These are phyloP conservation scores for Scutellaria minor DNA, from an alignment of 257 asterid species.

Conservation along the genomic window DNA sequence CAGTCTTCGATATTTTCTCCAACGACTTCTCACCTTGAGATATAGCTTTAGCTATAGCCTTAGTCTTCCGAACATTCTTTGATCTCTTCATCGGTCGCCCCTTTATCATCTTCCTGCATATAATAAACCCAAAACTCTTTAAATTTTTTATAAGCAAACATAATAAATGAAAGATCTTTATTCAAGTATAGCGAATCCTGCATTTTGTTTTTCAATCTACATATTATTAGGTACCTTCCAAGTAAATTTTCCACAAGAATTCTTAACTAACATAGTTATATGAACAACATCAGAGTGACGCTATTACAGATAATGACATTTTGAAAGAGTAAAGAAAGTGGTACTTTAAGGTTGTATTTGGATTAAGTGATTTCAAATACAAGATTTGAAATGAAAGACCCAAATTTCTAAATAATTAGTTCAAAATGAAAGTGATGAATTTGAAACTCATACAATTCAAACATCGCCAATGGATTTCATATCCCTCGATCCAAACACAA, in stretches of 20 bases:
- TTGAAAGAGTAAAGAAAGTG: neutral
- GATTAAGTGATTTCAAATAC: too few relatives aligned
- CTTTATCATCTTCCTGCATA: constrained; percentile 55
- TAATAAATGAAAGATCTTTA: neutral
- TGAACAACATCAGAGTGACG: neutral
- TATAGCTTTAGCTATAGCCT: constrained; percentile 66
- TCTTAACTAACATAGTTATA: neutral
- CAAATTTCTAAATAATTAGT: too few relatives aligned
- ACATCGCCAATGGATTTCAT: too few relatives aligned
- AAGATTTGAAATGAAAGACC: too few relatives aligned
- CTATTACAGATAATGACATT: neutral
- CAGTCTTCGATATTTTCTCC: constrained; percentile 53
- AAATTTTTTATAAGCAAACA: constrained; percentile 13
- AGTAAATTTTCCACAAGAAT: neutral
- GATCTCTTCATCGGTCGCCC: constrained; percentile 74
- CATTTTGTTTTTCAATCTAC: neutral
- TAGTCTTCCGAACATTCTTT: constrained; percentile 61
- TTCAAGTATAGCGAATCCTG: neutral
- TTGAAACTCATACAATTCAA: too few relatives aligned
- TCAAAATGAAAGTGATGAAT: too few relatives aligned
- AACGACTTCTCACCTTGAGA: constrained; percentile 51
- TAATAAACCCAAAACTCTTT: neutral
- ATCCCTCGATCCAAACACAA: too few relatives aligned
- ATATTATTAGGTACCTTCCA: too few relatives aligned
- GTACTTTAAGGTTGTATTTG: too few relatives aligned